A percentile compares a stretch with the other conserved stretches of the same genome.
phyloP scores from a whole-genome alignment of 495 filamentous ascomycete genomes.

The Entonaema liquescens region DNA sequence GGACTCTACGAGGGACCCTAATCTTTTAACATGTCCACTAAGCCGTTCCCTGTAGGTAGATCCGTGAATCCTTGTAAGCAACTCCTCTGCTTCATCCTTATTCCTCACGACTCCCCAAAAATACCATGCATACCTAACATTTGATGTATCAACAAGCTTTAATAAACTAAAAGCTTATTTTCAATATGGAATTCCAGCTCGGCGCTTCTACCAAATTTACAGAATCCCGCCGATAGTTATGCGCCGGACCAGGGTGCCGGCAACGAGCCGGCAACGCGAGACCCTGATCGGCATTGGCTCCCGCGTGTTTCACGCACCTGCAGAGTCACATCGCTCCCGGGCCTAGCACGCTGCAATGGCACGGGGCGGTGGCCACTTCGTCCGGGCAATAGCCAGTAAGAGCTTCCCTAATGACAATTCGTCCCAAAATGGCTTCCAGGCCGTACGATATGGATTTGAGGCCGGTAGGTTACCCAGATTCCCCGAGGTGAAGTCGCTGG shows the following conservation, averaged over 20 bases:
- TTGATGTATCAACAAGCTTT: background rate
- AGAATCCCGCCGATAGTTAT: background rate
- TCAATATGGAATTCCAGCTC: background rate
- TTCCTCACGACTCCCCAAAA: background rate
- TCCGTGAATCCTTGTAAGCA: background rate
- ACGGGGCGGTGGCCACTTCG: conserved; percentile 17
- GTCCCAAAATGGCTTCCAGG: conserved; percentile 9
- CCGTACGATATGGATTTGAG: background rate
- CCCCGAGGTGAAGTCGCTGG: background rate
- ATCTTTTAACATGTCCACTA: background rate
- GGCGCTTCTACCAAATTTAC: background rate
- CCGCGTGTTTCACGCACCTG: conserved; percentile 3
- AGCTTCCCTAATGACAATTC: conserved; percentile 9
- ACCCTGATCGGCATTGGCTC: conserved; percentile 28
- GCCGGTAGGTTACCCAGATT: background rate
- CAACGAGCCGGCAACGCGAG: conserved; percentile 9
- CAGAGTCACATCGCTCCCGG: conserved; percentile 24
- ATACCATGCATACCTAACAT: too few species aligned
- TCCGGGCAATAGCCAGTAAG: conserved; percentile 16
- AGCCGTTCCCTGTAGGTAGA: background rate
- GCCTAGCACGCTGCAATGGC: conserved; percentile 23
- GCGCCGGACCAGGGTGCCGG: conserved; percentile 2
- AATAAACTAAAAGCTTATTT: background rate
- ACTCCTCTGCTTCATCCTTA: background rate
- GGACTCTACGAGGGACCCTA: background rate